Evolutionary conservation across 2,329 filamentous ascomycete species (phyloP).

Genomic region (Talaromyces sp.): DNA sequence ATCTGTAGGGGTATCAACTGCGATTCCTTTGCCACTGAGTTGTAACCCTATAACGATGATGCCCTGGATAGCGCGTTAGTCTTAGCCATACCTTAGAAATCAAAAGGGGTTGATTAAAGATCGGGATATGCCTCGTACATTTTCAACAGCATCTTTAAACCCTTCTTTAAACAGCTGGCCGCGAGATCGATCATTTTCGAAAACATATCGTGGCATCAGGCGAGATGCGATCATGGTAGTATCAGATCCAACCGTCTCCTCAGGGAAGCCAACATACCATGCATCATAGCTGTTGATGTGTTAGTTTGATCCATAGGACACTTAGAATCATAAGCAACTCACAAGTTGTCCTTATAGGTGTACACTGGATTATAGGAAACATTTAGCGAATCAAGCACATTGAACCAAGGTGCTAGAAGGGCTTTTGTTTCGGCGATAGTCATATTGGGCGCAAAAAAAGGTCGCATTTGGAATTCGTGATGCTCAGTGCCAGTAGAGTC

Average conservation of each 20-base stretch:
- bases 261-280: conserved; percentile 19
- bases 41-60: background rate
- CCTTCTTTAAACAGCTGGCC: background rate
- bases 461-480: conserved; percentile 25
- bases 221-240: conserved; percentile 21
- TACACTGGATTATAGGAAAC: conserved; percentile 21
- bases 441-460: conserved; percentile 23
- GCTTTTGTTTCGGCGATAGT: conserved; percentile 18
- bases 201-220: conserved; percentile 20
- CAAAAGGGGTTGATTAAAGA: background rate
- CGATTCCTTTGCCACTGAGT: background rate
- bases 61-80: background rate
- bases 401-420: conserved; percentile 21
- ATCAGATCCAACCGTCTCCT: conserved; percentile 19
- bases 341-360: conserved; percentile 22
- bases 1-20: conserved; percentile 11
- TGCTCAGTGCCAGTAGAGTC: conserved; percentile 19
- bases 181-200: conserved; percentile 14
- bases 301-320: background rate
- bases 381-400: conserved; percentile 18
- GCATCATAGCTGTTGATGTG: conserved; percentile 16
- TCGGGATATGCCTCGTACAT: background rate
- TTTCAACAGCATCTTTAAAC: background rate
- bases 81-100: background rate
- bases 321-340: background rate